Conservation (phyloP, 2,329 filamentous ascomycete genomes). For the Diaporthe destruens region DNA sequence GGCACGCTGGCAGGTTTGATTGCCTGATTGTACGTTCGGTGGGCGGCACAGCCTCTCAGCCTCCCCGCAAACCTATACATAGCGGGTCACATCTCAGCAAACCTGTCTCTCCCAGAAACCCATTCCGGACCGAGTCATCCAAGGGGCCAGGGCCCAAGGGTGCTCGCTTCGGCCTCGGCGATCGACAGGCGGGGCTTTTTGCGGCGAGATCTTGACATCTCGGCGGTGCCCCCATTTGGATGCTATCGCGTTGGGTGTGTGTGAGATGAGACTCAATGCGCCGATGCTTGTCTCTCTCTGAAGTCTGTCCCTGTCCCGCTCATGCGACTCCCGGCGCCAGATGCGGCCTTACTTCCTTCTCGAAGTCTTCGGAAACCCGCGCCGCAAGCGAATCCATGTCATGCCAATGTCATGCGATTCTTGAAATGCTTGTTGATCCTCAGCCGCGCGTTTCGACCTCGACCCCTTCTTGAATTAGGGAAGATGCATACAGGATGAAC, state of each 20-base stretch:
- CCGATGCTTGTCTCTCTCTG: background rate
- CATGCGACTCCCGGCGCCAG: constrained; percentile 10
- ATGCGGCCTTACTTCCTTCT: constrained; percentile 15
- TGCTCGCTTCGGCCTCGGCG: constrained; percentile 20
- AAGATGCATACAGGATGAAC: constrained; percentile 15
- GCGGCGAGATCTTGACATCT: constrained; percentile 21
- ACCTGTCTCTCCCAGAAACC: background rate
- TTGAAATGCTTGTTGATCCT: constrained; percentile 32
- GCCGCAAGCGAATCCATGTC: constrained; percentile 17
- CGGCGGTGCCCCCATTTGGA: constrained; percentile 15
- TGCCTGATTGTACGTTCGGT: constrained; percentile 1
- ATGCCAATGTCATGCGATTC: constrained; percentile 20
- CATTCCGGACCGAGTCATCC: constrained; percentile 23
- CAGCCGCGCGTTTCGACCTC: background rate
- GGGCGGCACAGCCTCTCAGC: constrained; percentile 15
- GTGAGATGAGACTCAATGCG: constrained; percentile 24
- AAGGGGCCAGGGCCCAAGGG: background rate
- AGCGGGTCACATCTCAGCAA: background rate
- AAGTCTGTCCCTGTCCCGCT: background rate
- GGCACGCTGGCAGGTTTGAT: background rate
- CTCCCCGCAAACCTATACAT: background rate
- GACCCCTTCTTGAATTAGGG: constrained; percentile 17
- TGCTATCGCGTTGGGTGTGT: background rate
- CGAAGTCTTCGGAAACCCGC: constrained; percentile 15
- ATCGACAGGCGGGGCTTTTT: constrained; percentile 11